phyloP scores from a whole-genome alignment of 129 eudicot genomes.

The Arctium minus region DNA sequence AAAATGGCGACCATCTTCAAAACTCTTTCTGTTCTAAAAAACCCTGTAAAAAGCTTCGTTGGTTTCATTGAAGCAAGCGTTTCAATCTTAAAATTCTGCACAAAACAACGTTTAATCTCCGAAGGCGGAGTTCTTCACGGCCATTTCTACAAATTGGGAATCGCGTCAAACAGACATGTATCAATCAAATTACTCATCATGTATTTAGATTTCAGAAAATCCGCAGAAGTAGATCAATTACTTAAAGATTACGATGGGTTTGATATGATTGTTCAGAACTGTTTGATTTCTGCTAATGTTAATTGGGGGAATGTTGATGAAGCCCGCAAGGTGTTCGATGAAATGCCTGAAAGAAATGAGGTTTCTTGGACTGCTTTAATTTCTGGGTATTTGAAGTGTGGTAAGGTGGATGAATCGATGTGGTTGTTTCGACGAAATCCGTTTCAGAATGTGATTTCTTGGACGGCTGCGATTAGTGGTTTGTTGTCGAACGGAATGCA shows the following conservation, averaged over 20 bases:
- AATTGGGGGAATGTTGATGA: slow-evolving; percentile 40
- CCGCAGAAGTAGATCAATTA: slow-evolving; percentile 48
- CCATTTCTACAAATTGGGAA: slow-evolving; percentile 58
- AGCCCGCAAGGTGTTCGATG: slow-evolving; percentile 60
- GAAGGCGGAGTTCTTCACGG: slow-evolving; percentile 48
- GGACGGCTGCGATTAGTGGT: slow-evolving; percentile 71
- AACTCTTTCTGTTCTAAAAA: slow-evolving; percentile 29
- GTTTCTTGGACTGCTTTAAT: slow-evolving; percentile 75
- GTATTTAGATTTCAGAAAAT: slow-evolving; percentile 44
- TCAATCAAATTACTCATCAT: slow-evolving; percentile 56
- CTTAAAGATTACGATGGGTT: slow-evolving; percentile 51
- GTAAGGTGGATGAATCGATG: slow-evolving; percentile 59
- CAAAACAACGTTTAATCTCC: slow-evolving; percentile 35
- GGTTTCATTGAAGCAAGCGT: slow-evolving; percentile 31
- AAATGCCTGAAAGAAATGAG: slow-evolving; percentile 74
- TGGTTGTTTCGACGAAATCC: slow-evolving; percentile 45
- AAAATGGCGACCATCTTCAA: slow-evolving; percentile 30
- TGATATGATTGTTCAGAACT: slow-evolving; percentile 55
- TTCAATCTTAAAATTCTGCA: slow-evolving; percentile 39
- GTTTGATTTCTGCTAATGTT: slow-evolving; percentile 52
- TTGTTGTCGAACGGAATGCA: slow-evolving; percentile 48
- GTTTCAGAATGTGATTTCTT: slow-evolving; percentile 48
- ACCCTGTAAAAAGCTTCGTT: slow-evolving; percentile 35
- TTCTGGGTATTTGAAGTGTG: slow-evolving; percentile 53
- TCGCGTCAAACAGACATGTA: slow-evolving; percentile 44